phyloP scores from a whole-genome alignment of 306 rosid species.

The Trichosanthes truncata region DNA sequence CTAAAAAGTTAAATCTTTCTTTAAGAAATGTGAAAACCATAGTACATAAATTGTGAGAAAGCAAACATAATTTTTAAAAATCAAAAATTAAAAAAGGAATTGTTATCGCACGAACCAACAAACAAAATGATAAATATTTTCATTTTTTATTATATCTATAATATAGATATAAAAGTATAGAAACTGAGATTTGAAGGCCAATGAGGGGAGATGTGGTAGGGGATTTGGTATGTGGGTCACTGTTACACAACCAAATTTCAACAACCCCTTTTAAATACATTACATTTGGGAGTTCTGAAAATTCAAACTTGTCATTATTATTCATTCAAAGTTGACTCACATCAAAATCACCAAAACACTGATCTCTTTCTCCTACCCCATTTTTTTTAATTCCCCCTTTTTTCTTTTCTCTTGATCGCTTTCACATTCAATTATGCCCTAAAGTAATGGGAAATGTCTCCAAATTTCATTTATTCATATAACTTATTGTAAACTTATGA shows the following conservation, averaged over 20 bases:
- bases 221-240: not conserved
- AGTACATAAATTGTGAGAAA: too few species aligned
- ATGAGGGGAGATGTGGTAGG: not conserved
- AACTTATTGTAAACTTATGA: too few species aligned
- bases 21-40: too few species aligned
- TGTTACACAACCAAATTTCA: not conserved
- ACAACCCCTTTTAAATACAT: not conserved
- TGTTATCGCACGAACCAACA: too few species aligned
- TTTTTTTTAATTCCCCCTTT: too few species aligned
- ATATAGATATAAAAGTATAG: too few species aligned
- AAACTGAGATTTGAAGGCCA: not conserved
- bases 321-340: not conserved
- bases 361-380: not conserved
- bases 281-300: not conserved
- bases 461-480: too few species aligned
- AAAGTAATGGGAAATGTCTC: not conserved
- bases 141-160: not conserved
- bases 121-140: too few species aligned
- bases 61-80: too few species aligned
- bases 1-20: too few species aligned
- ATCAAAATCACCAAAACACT: not conserved
- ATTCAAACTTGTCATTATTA: conserved; percentile 6
- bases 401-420: not conserved
- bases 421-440: not conserved
- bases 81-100: too few species aligned